Percentiles rank a stretch among this genome's conserved stretches.
Evolutionary conservation across 179 eudicot species (phyloP).

Genomic region (Silene noctiflora): DNA sequence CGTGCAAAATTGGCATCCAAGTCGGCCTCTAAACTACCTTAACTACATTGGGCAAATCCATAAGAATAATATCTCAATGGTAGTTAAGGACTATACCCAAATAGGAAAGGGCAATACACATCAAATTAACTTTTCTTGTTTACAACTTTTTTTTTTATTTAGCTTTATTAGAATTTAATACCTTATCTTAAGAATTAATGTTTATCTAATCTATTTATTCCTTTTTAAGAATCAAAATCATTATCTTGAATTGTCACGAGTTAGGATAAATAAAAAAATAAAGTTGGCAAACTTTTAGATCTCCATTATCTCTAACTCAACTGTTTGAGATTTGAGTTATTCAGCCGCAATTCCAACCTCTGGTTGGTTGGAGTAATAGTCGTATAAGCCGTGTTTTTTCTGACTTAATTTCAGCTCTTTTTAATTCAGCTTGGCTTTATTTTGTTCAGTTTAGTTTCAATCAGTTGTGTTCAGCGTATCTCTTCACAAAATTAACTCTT

Average conservation of each 20-base stretch:
- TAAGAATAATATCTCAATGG: constrained; percentile 11
- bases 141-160: constrained; percentile 4
- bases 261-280: constrained; percentile 2
- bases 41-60: constrained; percentile 18
- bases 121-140: background rate
- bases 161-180: constrained; percentile 9
- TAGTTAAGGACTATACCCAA: constrained; percentile 16
- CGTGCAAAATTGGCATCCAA: too few species aligned
- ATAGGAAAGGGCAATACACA: constrained; percentile 21
- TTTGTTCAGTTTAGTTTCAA: too few species aligned
- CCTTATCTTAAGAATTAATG: constrained; percentile 23
- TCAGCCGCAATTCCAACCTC: too few species aligned
- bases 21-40: background rate
- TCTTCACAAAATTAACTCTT: too few species aligned
- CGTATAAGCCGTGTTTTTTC: too few species aligned
- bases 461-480: too few species aligned
- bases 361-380: too few species aligned
- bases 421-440: too few species aligned
- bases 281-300: background rate
- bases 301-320: constrained; percentile 12
- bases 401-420: too few species aligned
- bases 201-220: constrained; percentile 13
- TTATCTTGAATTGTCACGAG: background rate
- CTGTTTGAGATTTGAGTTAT: background rate
- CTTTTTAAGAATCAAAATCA: constrained; percentile 20